phyloP scores from a whole-genome alignment of 495 filamentous ascomycete genomes.

The Lasiosphaeris hirsuta region DNA sequence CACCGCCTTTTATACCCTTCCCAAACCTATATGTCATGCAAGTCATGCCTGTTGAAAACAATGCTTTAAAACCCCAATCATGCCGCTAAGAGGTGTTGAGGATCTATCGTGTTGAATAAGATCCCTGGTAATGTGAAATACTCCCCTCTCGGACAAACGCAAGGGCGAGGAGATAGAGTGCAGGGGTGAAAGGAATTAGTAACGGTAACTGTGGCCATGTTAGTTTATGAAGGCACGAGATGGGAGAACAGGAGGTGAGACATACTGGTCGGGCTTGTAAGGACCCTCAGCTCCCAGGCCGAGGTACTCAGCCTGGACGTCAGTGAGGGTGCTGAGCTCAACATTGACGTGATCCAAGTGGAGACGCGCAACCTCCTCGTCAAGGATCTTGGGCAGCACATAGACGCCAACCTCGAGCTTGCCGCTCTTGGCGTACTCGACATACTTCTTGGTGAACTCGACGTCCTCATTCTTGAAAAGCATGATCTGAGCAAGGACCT shows the following conservation, averaged over 20 bases:
- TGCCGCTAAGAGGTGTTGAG: constrained; percentile 25
- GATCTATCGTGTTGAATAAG: constrained; percentile 27
- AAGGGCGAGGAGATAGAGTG: constrained; percentile 12
- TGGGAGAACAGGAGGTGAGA: constrained; percentile 9
- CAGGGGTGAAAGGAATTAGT: constrained; percentile 39
- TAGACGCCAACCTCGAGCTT: constrained; percentile 93
- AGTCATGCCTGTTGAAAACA: constrained; percentile 50
- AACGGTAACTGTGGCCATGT: constrained; percentile 51
- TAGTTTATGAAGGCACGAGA: constrained; percentile 21
- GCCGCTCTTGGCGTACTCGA: constrained; percentile 85
- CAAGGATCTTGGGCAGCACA: constrained; percentile 96
- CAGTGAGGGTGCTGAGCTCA: constrained; percentile 80
- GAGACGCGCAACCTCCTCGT: constrained; percentile 94
- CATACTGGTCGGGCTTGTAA: constrained; percentile 84
- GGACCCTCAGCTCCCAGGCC: constrained; percentile 78
- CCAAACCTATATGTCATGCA: constrained; percentile 43
- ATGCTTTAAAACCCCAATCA: constrained; percentile 25
- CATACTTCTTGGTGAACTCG: constrained; percentile 86
- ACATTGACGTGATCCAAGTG: constrained; percentile 94
- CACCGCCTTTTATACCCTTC: constrained; percentile 40
- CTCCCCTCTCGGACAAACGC: constrained; percentile 13
- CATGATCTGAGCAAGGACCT: constrained; percentile 98
- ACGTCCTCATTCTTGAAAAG: constrained; percentile 89
- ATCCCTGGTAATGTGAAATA: constrained; percentile 18
- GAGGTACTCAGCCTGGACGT: constrained; percentile 91